Evolutionary conservation across 331 rosid genomes (phyloP), one percentile per base, ranked within the genome.

Genomic region (Rosa hybrid): DNA sequence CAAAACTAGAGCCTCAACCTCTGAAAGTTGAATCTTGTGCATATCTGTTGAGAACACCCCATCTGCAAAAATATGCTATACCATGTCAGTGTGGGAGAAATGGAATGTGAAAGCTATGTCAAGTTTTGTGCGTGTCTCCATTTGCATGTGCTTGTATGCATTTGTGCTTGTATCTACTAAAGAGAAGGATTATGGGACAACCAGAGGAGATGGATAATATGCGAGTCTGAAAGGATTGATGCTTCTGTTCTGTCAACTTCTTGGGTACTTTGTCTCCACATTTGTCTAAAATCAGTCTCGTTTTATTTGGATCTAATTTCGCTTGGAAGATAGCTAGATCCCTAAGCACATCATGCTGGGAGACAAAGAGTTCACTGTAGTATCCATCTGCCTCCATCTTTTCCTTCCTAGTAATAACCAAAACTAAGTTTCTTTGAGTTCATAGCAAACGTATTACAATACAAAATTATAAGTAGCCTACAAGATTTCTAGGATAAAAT

Each of bases 171-270:
- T 57, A 53, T 10, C 38, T 72, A 4, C 30, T 50, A 62, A 25
- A 53, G 68, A 70, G 51, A 64, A 39, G 69, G 69, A 12, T 64
- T 27, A 78, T 54, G 51, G 78, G 79, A 70, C 27, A 13, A 91
- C 96, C 92, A 20, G 86, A 83, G 69, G 92, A 82, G 83, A 92
- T 86, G 17, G 93, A 90, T 68, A 90, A n/a, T 14, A 85, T 54
- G 72, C 60, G 84, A 7, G 93, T 86, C 20, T 73, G 62, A 72
- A 71, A 12, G 18, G 42, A 84, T 72, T 72, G 76, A 65, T 73
- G 68, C 20, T 86, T 75, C 45, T 62, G 63, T 59, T 42, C 46
- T 21, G 41, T 78, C 95, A 89, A 89, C 88, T 87, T 85, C 8
- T 39, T n/a, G 2, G 90, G 91, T 78, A 86, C 80, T 20, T 86